Conservation (phyloP, 2,329 filamentous ascomycete species). For the Colletotrichum limetticola region DNA sequence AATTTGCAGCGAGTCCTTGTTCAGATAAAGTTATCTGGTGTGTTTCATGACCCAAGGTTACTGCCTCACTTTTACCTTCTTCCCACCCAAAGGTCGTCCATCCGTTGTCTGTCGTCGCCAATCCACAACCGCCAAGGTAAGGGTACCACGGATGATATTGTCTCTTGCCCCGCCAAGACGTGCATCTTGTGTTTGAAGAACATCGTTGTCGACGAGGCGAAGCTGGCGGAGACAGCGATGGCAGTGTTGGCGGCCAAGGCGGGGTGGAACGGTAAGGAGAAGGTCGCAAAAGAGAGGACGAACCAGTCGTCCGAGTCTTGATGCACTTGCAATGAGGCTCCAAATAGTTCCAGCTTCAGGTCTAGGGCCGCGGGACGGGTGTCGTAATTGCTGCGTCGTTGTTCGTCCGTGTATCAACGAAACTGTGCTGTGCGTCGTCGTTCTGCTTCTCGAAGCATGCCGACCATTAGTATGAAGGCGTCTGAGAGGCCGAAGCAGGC, state of each 20-base stretch:
- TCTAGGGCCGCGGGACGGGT: not conserved
- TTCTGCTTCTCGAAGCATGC: conserved; percentile 21
- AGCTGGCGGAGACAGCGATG: not conserved
- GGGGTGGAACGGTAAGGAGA: not conserved
- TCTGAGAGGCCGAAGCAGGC: not conserved
- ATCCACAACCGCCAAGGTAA: not conserved
- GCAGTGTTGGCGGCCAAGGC: not conserved
- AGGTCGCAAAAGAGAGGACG: conserved; percentile 25
- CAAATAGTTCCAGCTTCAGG: not conserved
- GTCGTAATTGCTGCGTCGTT: conserved; percentile 6
- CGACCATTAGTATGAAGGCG: not conserved
- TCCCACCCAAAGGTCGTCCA: not conserved
- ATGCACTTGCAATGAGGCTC: not conserved
- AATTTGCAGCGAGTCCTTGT: conserved; percentile 23
- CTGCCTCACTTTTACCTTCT: conserved; percentile 18
- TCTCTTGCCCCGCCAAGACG: conserved; percentile 14
- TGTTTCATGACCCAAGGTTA: conserved; percentile 23
- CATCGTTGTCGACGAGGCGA: not conserved
- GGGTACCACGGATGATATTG: not conserved
- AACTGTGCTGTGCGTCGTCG: not conserved
- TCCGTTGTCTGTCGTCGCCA: not conserved
- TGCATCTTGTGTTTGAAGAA: conserved; percentile 4
- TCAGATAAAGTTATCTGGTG: conserved; percentile 30
- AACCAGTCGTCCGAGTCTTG: conserved; percentile 17
- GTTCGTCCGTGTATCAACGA: not conserved